Conservation (phyloP, 2,329 filamentous ascomycete genomes). For the Ophiostoma ulmi region DNA sequence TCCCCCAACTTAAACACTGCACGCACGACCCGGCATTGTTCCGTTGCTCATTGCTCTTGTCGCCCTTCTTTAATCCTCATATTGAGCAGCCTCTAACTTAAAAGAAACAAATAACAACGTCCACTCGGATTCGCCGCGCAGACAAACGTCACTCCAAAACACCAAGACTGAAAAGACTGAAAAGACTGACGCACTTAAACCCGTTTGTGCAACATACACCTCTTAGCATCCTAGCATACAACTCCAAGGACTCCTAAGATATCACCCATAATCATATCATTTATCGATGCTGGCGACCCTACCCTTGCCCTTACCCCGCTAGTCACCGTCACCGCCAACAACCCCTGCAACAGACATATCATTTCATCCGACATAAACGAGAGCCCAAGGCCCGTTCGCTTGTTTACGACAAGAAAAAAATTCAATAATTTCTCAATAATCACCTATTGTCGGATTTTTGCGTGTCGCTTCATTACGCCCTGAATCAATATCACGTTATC, state of each 20-base stretch:
- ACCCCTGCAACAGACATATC: not conserved
- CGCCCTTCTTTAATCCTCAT: not conserved
- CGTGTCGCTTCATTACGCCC: not conserved
- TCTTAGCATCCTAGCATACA: not conserved
- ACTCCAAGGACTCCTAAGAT: not conserved
- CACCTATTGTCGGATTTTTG: not conserved
- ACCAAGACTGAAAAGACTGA: not conserved
- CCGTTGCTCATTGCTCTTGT: not conserved
- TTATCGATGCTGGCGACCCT: not conserved
- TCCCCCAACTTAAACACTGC: not conserved
- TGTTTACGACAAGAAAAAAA: not conserved
- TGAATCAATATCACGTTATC: not conserved
- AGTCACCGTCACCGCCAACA: constrained; percentile 13
- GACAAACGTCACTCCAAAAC: not conserved
- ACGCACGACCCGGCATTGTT: not conserved
- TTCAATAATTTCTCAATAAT: not conserved
- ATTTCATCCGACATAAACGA: not conserved
- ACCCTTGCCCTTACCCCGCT: constrained; percentile 7
- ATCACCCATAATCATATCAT: not conserved
- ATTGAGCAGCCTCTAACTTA: not conserved
- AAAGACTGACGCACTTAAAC: not conserved
- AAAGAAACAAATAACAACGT: not conserved
- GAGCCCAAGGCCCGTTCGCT: not conserved
- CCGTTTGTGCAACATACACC: not conserved
- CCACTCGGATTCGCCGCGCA: not conserved